A percentile compares a stretch with the other conserved stretches of the same genome.
phyloP scores from a whole-genome alignment of 2,329 filamentous ascomycete genomes.

The Hypoxylon sp. region DNA sequence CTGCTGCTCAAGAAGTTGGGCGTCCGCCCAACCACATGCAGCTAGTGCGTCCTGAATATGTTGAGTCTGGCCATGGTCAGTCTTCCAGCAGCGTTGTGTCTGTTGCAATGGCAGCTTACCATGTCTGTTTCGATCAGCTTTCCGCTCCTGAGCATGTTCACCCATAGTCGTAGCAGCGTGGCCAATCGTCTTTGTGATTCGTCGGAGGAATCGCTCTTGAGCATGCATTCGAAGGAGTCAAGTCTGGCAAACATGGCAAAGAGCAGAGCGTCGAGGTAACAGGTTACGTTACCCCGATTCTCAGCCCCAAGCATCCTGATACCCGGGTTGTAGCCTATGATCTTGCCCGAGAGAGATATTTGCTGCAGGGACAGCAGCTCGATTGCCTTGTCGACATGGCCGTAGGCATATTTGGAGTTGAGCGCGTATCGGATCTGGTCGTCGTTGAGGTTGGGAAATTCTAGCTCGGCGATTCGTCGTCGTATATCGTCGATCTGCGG shows the following conservation, averaged over 20 bases:
- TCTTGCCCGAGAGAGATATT: conserved; percentile 80
- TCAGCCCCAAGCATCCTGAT: conserved; percentile 82
- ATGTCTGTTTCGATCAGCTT: conserved; percentile 86
- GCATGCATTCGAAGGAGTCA: conserved; percentile 90
- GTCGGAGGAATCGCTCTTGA: conserved; percentile 80
- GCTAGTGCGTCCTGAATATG: conserved; percentile 83
- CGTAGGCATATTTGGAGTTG: conserved; percentile 69
- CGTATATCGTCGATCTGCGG: conserved; percentile 47
- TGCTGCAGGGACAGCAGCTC: conserved; percentile 80
- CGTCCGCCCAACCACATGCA: conserved; percentile 89
- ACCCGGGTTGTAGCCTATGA: conserved; percentile 76
- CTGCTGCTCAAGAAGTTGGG: conserved; percentile 80
- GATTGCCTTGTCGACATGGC: conserved; percentile 76
- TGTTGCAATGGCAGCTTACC: conserved; percentile 56
- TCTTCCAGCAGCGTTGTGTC: neutral
- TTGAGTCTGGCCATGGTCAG: conserved; percentile 67
- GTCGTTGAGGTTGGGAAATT: conserved; percentile 56
- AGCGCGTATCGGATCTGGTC: conserved; percentile 66
- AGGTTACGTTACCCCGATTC: conserved; percentile 88
- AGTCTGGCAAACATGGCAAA: conserved; percentile 96
- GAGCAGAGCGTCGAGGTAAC: conserved; percentile 88
- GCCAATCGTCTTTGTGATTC: conserved; percentile 75
- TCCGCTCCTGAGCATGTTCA: conserved; percentile 87
- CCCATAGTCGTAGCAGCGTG: conserved; percentile 85
- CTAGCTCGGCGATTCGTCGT: conserved; percentile 48